Evolutionary conservation across 495 filamentous ascomycete species (phyloP), one percentile per base, ranked within the genome.

Genomic region (Xylaria venustula): DNA sequence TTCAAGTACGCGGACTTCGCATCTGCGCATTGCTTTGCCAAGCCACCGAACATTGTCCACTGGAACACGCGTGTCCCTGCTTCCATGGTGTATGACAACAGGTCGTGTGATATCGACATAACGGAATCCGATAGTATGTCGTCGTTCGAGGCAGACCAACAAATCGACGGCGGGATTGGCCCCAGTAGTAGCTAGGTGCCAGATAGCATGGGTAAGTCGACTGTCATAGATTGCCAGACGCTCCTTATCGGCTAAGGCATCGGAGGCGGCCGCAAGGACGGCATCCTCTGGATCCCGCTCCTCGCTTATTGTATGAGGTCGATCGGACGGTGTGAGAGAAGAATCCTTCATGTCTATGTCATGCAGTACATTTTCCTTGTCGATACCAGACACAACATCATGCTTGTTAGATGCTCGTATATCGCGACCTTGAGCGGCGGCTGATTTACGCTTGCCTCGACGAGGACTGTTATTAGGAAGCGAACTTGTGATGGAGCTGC

Each of bases 31-130:
- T 37, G 87, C 92, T 70, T 92, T 92, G 22, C 91, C 92, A 17
- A 99, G 80, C 94, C 94, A 99, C 57, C 87, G 82, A 22, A 97
- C 90, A 72, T 98, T 99, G 40, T 97, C 95, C 17, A 96, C 88
- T 0, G 94, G 94, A 11, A 99, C 94, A 15, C 94, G 83, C 7
- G 89, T 92, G 64, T 99, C 94, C 67, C 88, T 88, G 68, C 86
- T 91, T 12, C 94, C 94, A 66, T 99, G 94, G 65, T 96, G 93
- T 60, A 99, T 96, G 23, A 96, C 88, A 1, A 97, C 90, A 0
- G 88, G 83, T 8, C 92, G 84, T 0, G 87, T 94, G 64, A 98
- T 97, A 69, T 99, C 94, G 17, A 96, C 92, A 67, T 99, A 99
- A 28, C 93, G 86, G 75, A 99, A 99, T 0, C 94, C 94, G 65